Conservation (phyloP, 2,329 filamentous ascomycete genomes). For the Tolypocladium ophioglossoides region DNA sequence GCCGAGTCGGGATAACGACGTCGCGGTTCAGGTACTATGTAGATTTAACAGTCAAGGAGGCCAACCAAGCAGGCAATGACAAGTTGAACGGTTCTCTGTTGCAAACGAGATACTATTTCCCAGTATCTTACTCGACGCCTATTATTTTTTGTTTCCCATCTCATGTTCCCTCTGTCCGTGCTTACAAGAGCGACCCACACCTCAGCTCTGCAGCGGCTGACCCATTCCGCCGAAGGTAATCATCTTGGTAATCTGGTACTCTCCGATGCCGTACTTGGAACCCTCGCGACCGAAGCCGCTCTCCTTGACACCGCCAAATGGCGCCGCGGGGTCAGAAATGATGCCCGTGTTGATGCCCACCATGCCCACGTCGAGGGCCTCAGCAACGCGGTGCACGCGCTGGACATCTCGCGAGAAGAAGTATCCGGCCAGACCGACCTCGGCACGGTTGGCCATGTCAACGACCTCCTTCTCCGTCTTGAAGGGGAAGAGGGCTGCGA, state of each 20-base stretch:
- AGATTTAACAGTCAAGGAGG: too few relatives aligned
- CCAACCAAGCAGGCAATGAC: background rate
- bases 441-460: constrained; percentile 65
- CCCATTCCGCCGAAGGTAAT: constrained; percentile 43
- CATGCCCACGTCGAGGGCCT: constrained; percentile 75
- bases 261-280: constrained; percentile 64
- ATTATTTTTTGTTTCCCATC: background rate
- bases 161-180: background rate
- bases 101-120: background rate
- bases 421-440: constrained; percentile 88
- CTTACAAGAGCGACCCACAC: background rate
- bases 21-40: too few relatives aligned
- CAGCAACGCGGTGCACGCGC: constrained; percentile 50
- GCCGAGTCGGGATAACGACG: too few relatives aligned
- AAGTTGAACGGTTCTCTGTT: background rate
- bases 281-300: constrained; percentile 75
- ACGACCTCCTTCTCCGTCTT: constrained; percentile 84
- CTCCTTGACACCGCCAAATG: constrained; percentile 75
- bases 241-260: constrained; percentile 67
- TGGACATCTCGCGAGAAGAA: constrained; percentile 67
- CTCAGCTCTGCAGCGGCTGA: constrained; percentile 38
- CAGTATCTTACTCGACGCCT: background rate
- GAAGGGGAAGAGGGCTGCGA: constrained; percentile 84
- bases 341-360: constrained; percentile 72
- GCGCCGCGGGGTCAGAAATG: constrained; percentile 45